phyloP scores from a whole-genome alignment of 129 eudicot genomes.

The Escallonia herrerae region DNA sequence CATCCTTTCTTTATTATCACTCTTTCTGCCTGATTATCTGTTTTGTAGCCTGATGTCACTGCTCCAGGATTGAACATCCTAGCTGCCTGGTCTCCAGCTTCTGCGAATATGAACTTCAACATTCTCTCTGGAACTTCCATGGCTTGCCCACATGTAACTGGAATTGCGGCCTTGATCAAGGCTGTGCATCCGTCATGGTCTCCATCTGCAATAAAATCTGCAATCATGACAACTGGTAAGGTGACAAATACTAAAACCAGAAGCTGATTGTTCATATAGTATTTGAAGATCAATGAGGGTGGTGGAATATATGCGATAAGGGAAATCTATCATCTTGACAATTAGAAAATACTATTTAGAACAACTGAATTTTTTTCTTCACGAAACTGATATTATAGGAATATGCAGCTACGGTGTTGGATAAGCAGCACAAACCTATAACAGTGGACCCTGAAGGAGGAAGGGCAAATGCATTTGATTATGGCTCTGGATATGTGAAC shows the following conservation, averaged over 20 bases:
- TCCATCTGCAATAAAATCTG: slow-evolving; percentile 88
- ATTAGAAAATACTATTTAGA: too few species aligned
- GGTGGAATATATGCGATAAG: too few species aligned
- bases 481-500: slow-evolving; percentile 68
- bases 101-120: slow-evolving; percentile 44
- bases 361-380: neutral
- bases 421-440: slow-evolving; percentile 58
- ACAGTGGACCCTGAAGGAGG: slow-evolving; percentile 57
- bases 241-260: neutral
- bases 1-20: neutral
- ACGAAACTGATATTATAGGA: slow-evolving; percentile 15
- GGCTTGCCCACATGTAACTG: slow-evolving; percentile 94
- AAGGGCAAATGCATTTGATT: slow-evolving; percentile 68
- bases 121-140: slow-evolving; percentile 81
- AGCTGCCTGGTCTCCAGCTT: slow-evolving; percentile 89
- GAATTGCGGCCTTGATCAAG: slow-evolving; percentile 70
- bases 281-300: too few species aligned
- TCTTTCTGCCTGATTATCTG: slow-evolving; percentile 1
- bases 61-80: slow-evolving; percentile 91
- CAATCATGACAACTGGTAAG: slow-evolving; percentile 88
- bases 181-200: slow-evolving; percentile 87
- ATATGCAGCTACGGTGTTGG: slow-evolving; percentile 60
- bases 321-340: too few species aligned
- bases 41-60: slow-evolving; percentile 70
- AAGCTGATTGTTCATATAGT: too few species aligned